Evolutionary conservation across 371 early-diverging fungal species (phyloP).

Genomic region (Nematocida sp.): DNA sequence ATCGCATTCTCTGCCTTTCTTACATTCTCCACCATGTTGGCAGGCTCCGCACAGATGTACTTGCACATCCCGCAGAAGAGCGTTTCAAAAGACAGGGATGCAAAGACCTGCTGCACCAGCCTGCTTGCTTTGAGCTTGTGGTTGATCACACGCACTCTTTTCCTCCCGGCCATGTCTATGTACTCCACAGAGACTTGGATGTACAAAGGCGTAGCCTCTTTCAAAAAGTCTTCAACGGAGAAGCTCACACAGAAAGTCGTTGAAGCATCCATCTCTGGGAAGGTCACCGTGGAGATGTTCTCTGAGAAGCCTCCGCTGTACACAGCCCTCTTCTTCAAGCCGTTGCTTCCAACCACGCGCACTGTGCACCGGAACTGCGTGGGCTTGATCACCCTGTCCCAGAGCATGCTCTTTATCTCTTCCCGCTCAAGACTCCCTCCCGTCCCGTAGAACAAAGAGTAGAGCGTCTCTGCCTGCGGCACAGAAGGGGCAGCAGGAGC

Average conservation of each 20-base stretch:
- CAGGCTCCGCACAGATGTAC: constrained; percentile 48
- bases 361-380: constrained; percentile 23
- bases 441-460: not conserved
- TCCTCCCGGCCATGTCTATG: constrained; percentile 48
- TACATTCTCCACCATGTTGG: constrained; percentile 40
- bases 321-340: constrained; percentile 42
- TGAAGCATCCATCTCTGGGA: constrained; percentile 29
- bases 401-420: not conserved
- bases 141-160: constrained; percentile 55
- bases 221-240: constrained; percentile 34
- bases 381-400: constrained; percentile 17
- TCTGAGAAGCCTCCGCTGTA: constrained; percentile 44
- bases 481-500: no score
- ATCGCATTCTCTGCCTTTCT: constrained; percentile 54
- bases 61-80: constrained; percentile 60
- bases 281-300: constrained; percentile 37
- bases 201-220: constrained; percentile 38
- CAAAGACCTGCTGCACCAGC: constrained; percentile 48
- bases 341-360: constrained; percentile 36
- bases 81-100: constrained; percentile 58
- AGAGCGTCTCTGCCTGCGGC: not conserved
- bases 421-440: constrained; percentile 36
- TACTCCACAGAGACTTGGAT: constrained; percentile 60
- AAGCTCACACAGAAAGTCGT: constrained; percentile 25
- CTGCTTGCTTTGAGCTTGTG: constrained; percentile 41